Evolutionary conservation across 371 early-diverging fungal species (phyloP), one percentile per base, ranked within the genome.

Genomic region (Apophysomyces elegans): DNA sequence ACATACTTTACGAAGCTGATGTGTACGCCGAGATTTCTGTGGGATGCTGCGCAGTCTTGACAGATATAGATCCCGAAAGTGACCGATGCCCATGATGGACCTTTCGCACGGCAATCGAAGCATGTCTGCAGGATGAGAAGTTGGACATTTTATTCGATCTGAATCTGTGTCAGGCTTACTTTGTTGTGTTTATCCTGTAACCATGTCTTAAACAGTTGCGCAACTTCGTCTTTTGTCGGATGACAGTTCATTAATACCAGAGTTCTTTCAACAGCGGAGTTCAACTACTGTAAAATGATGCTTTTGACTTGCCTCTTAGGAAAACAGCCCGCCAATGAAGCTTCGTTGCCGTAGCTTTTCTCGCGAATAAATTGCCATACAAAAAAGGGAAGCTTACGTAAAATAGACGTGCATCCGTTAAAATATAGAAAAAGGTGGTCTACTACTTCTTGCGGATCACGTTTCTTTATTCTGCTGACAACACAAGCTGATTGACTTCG

Each of bases 31-130:
- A 98, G 87, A 75, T 93, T 95, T 57, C 97, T 87, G 73, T 97
- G 97, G 8, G 91, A 88, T n/a, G 97, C 90, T 6, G 99, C 98
- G 83, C 99, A 99, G 64, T 99, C 97, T 63, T 97, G 87, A 76
- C 99, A 99, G 54, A 99, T 82, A 71, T 97, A 99, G 61, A 97
- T 90, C 46, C 99, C 99, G 81, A 90, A 99, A 0, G 96, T 94
- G 9, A 98, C 91, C 56, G 94, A 92, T 35, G 96, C 87, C 99
- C 99, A 99, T 11, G 96, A 95, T 36, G 99, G 99, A 69, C 94
- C 95, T 79, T 94, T 93, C 63, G 90, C 88, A 43, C 87, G 84
- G 78, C 99, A 99, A 81, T 99, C 99, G 71, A 97, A 96, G 81
- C 99, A 99, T 47, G 80, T 78, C 91, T 94, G 32, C 5, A 32